Evolutionary conservation across 2,329 filamentous ascomycete genomes (phyloP).

Genomic region (Diaporthe caulivora): DNA sequence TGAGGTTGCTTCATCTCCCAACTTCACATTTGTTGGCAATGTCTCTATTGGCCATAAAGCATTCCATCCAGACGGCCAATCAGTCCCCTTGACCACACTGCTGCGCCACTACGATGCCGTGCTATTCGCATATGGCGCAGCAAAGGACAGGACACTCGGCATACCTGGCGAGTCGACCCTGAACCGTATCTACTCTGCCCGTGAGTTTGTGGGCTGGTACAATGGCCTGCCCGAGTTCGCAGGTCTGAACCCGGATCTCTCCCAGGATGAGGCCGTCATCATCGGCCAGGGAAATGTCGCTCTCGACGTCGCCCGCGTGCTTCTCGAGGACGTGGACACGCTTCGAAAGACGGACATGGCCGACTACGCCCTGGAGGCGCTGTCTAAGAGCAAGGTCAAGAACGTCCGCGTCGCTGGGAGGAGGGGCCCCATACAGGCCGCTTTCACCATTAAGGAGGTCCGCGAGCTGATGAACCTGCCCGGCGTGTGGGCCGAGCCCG

Average conservation of each 20-base stretch:
- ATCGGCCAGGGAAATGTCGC: slow-evolving; percentile 98
- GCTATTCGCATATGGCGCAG: slow-evolving; percentile 92
- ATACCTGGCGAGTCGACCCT: slow-evolving; percentile 83
- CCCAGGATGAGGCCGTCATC: slow-evolving; percentile 83
- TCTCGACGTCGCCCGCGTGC: slow-evolving; percentile 89
- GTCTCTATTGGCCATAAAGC: slow-evolving; percentile 76
- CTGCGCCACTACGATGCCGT: slow-evolving; percentile 91
- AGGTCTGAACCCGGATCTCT: slow-evolving; percentile 78
- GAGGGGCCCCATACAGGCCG: slow-evolving; percentile 89
- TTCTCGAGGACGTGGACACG: slow-evolving; percentile 80
- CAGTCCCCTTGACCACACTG: slow-evolving; percentile 75
- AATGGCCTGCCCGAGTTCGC: slow-evolving; percentile 91
- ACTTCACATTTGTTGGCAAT: slow-evolving; percentile 94
- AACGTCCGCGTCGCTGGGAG: slow-evolving; percentile 90
- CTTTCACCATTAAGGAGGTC: slow-evolving; percentile 95
- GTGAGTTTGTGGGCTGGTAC: slow-evolving; percentile 98
- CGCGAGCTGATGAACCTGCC: slow-evolving; percentile 87
- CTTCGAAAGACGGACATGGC: slow-evolving; percentile 90
- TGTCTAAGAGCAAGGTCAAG: slow-evolving; percentile 80
- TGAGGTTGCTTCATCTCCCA: slow-evolving; percentile 83
- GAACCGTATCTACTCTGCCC: slow-evolving; percentile 84
- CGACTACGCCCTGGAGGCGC: slow-evolving; percentile 80
- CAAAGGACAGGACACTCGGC: slow-evolving; percentile 81
- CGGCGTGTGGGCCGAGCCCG: slow-evolving; percentile 77
- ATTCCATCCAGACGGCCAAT: slow-evolving; percentile 55